Evolutionary conservation across 2,329 filamentous ascomycete species (phyloP).

Genomic region (Stromatinia cepivora): DNA sequence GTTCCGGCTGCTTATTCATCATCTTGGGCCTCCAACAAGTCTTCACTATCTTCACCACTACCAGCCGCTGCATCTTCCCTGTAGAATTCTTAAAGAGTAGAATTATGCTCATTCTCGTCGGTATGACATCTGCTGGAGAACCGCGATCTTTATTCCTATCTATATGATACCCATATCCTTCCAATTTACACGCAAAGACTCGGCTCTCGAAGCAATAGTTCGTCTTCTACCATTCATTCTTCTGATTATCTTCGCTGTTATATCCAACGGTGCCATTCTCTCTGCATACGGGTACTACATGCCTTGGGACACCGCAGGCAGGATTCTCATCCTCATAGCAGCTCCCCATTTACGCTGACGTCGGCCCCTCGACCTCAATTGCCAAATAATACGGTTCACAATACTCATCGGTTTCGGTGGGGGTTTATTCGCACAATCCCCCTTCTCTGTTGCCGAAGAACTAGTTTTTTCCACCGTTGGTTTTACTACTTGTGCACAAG

Average conservation of each 20-base stretch:
- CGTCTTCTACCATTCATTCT: conserved; percentile 44
- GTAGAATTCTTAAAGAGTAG: conserved; percentile 42
- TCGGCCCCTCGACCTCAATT: conserved; percentile 35
- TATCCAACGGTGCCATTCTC: conserved; percentile 41
- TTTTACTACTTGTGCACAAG: conserved; percentile 45
- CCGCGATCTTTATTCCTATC: conserved; percentile 44
- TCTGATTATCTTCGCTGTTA: conserved; percentile 41
- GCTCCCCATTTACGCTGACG: conserved; percentile 37
- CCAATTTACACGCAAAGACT: conserved; percentile 51
- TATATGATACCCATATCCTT: conserved; percentile 52
- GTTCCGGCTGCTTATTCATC: conserved; percentile 45
- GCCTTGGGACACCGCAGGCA: conserved; percentile 44
- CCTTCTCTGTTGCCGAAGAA: conserved; percentile 26
- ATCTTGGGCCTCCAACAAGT: conserved; percentile 34
- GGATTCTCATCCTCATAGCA: conserved; percentile 37
- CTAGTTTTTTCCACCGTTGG: conserved; percentile 43
- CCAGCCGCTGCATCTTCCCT: conserved; percentile 36
- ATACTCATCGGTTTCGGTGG: conserved; percentile 45
- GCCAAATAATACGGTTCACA: conserved; percentile 37
- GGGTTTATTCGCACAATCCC: conserved; percentile 31
- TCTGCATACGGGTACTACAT: conserved; percentile 44
- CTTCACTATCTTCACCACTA: conserved; percentile 37
- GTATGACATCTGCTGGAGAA: conserved; percentile 39
- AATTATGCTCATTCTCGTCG: conserved; percentile 43
- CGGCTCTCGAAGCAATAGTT: conserved; percentile 48